Base-by-base conservation (phyloP, 2,329 filamentous ascomycete genomes). In the Xylariaceae sp. region DNA sequence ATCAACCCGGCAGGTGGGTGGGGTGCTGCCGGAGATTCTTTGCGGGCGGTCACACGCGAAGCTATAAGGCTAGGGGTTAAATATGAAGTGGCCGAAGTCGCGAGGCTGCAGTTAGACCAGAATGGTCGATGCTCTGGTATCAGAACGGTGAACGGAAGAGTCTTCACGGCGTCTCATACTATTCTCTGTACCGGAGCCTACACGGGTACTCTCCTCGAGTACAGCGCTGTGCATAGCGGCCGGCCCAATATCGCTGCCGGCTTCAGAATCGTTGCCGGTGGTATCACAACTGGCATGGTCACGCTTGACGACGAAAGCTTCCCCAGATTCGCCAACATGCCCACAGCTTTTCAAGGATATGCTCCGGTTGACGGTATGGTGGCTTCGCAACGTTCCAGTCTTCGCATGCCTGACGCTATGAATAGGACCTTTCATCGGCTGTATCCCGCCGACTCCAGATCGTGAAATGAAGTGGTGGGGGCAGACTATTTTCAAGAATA, bases 381-480 rank as follows among this genome's bases (percentile, higher is more conserved):
- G 27, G 11, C 4, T 35, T 11, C 4, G 5, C 2, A 31, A 30
- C 2, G 32, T n/a, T 35, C 15, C 12, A 17, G 19, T 12, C 9
- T 14, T 18, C 36, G 11, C 2, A 12, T 31, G 42, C 36, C 44
- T 51, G 6, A 50, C 35, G 12, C 31, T 32, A 7, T 33, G 38
- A 45, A 42, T 49, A 78, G 77, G 76, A n/a, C 76, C 77, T 0
- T 82, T 82, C 51, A 78, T 82, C 48, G 81, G 80, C 19, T 80
- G 71, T 45, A 66, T 84, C 14, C 81, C 81, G 3, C 80, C 78
- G 0, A 83, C 78, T 1, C 70, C 67, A 18, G 69, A 75, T 47
- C 64, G 68, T 1, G 71, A 74, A 58, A 68, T 82, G 54, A 83
- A 84, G 62, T 84, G 78, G 78, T 84, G 81, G 81, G 80, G 80